Evolutionary conservation across 2,329 filamentous ascomycete genomes (phyloP), one percentile per base, ranked within the genome.

Genomic region (Escovopsis sp.): DNA sequence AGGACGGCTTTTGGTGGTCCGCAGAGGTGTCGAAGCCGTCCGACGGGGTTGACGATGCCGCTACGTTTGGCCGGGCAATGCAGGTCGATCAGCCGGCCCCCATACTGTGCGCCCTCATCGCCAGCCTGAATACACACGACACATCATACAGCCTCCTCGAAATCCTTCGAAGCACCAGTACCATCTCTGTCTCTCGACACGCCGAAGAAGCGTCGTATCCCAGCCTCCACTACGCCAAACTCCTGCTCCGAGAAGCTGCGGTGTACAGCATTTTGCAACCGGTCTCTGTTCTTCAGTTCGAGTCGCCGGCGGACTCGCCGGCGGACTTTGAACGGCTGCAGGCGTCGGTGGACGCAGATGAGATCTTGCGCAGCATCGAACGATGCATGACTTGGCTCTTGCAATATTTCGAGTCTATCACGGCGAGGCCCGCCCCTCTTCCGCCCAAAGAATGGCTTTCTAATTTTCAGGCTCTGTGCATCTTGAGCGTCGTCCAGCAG

Each of bases 1-100:
- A 69, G 29, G 72, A 76, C 47, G 63, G 63, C 2, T 76, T 76
- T 50, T 76, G 72, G 72, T 72, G 70, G 68, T 70, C 66, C 13
- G 70, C 72, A 38, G 66, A 72, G 46, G 54, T 70, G 20, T 64
- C 55, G 35, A 45, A 54, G n/a, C 47, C 45, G 34, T 51, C 51
- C 37, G 50, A 50, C n/a, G 41, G 50, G 24, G 42, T 45, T 15
- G 41, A 52, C 15, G 40, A 36, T 20, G 41, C 45, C 11, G 39
- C 42, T 7, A 50, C 50, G 5, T 40, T 43, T 14, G 44, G 37
- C 39, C 44, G 57, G 43, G 62, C 66, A 3, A 52, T 60, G 2
- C 20, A 20, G 20, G 51, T 60, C 10, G 59, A 63, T 11, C 58
- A 63, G 25, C 56, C 67, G 7, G 69, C 72, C 1, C 70, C 71